Evolutionary conservation across 192 early-diverging fungal species (phyloP).

Genomic region (Linnemannia zychae): DNA sequence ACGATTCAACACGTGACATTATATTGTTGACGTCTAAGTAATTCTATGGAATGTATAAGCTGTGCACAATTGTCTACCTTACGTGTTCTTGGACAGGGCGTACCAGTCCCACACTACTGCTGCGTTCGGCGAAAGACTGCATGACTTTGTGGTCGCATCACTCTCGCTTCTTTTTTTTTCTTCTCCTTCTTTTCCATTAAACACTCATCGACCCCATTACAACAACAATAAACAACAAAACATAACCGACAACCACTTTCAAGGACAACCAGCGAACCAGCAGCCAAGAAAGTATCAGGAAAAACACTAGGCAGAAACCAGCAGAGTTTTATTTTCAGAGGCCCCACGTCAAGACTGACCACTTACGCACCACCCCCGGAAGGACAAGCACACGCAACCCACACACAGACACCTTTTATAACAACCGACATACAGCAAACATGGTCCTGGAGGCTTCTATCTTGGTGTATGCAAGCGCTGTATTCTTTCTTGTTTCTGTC

Average conservation of each 20-base stretch:
- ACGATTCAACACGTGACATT: background rate
- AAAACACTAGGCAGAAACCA: background rate
- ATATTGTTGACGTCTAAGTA: background rate
- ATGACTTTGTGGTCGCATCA: background rate
- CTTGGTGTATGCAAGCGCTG: conserved; percentile 75
- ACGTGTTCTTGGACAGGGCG: background rate
- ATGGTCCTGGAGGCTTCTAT: conserved; percentile 96
- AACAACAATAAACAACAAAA: background rate
- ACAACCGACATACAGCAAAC: conserved; percentile 11
- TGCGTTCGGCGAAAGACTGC: background rate
- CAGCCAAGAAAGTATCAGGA: background rate
- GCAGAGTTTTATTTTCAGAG: background rate
- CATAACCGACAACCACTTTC: background rate
- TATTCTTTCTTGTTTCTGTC: background rate
- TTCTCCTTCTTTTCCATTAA: background rate
- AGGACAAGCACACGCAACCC: background rate
- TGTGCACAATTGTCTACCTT: background rate
- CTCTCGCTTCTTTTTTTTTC: background rate
- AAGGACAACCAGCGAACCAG: too few relatives aligned
- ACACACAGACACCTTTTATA: background rate
- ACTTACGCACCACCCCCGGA: background rate
- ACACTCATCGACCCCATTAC: background rate
- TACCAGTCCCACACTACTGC: background rate
- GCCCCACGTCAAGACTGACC: background rate
- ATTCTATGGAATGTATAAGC: background rate